Base-by-base conservation (phyloP, 495 filamentous ascomycete species). In the Penicillium taxi region DNA sequence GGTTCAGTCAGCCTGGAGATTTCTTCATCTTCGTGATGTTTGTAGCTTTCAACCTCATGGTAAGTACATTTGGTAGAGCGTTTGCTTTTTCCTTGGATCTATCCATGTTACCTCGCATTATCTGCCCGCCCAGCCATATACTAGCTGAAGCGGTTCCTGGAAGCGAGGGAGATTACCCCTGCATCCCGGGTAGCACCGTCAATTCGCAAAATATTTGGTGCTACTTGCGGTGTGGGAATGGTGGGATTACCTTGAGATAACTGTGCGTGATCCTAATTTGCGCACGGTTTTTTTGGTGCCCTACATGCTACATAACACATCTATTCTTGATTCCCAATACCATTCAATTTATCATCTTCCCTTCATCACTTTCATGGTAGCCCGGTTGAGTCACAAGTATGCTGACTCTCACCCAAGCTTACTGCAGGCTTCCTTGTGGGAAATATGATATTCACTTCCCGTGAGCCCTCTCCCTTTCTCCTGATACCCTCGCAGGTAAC, bases 131-230 rank as follows among this genome's bases (percentile, higher is more conserved):
- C 85, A 88, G 87, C 73, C 74, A 61, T 59, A 37, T 59, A 52
- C 63, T 79, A 79, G 73, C 85, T 90, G 84, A 78, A 74, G 78
- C 86, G 88, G 86, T 94, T 94, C 88, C 87, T 94, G 84, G 75
- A 86, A 81, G 67, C 72, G 88, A 94, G 89, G 89, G 73, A 96
- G 85, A 96, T 82, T 72, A 81, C 82, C 86, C 83, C 78, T 81
- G 75, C 76, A 77, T 73, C 73, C 65, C 72, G 69, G 63, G 58
- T 73, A 73, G 73, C 60, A 45, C 69, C 76, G 71, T 62, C 79
- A 78, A 83, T 87, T 86, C 81, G 80, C 83, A 85, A 55, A 77
- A 75, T 77, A 55, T 53, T 58, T 62, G 77, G 80, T 73, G 56
- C 68, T 78, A 70, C 68, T 67, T 69, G 76, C 71, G 77, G 76